A percentile compares a stretch with the other conserved stretches of the same genome.
Conservation (phyloP, 176 grass and related monocot species). For the Stipa capillata region DNA sequence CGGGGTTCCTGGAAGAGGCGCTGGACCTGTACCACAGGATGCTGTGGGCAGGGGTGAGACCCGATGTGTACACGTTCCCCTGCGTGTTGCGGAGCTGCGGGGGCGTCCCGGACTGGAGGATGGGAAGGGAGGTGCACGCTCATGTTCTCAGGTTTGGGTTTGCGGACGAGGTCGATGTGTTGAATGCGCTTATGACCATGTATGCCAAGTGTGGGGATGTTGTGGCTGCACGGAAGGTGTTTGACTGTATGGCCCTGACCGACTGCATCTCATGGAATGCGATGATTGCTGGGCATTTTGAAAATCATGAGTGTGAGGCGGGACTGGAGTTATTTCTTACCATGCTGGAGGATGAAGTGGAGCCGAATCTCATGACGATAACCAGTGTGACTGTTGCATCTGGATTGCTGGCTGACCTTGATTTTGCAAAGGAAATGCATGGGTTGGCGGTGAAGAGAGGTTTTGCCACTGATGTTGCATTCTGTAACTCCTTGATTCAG, state of each 20-base stretch:
- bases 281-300: slow-evolving; percentile 78
- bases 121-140: slow-evolving; percentile 72
- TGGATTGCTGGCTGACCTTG: slow-evolving; percentile 22
- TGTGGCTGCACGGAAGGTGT: slow-evolving; percentile 52
- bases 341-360: slow-evolving; percentile 60
- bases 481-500: slow-evolving; percentile 75
- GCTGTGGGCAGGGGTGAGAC: slow-evolving; percentile 70
- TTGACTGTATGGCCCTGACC: slow-evolving; percentile 51
- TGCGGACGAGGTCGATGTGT: slow-evolving; percentile 45
- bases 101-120: slow-evolving; percentile 48
- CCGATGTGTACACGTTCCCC: slow-evolving; percentile 83
- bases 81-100: slow-evolving; percentile 74
- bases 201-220: slow-evolving; percentile 71
- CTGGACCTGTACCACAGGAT: slow-evolving; percentile 84
- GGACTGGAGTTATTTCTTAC: slow-evolving; percentile 61
- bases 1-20: slow-evolving; percentile 72
- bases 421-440: slow-evolving; percentile 71
- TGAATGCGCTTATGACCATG: slow-evolving; percentile 81
- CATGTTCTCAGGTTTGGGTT: slow-evolving; percentile 73
- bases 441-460: slow-evolving; percentile 66
- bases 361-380: slow-evolving; percentile 69
- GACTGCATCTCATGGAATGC: slow-evolving; percentile 90
- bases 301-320: slow-evolving; percentile 43
- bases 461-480: slow-evolving; percentile 52
- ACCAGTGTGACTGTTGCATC: slow-evolving; percentile 74